Conservation (phyloP, 306 rosid genomes). For the Quercus gilva region DNA sequence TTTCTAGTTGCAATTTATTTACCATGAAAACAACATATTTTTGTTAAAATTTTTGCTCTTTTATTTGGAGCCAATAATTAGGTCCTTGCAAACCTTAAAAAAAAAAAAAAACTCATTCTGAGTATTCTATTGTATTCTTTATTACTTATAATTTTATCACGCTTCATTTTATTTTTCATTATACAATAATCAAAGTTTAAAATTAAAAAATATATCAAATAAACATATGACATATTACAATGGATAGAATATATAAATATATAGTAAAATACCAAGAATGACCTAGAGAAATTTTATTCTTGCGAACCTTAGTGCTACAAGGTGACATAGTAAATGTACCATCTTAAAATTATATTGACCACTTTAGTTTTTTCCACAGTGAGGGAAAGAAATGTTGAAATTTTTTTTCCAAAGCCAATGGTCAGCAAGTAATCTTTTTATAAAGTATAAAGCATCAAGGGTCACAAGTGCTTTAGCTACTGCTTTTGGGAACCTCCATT, state of each 20-base stretch:
- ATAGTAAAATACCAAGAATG: too few species aligned
- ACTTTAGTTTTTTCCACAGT: constrained; percentile 5
- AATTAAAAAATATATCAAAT: too few species aligned
- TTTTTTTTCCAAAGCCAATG: constrained; percentile 16
- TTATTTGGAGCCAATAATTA: background rate
- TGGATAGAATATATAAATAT: too few species aligned
- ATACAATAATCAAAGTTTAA: too few species aligned
- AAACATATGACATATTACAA: too few species aligned
- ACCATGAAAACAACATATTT: background rate
- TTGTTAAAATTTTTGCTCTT: background rate
- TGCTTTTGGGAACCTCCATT: constrained; percentile 22
- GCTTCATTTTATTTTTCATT: too few species aligned
- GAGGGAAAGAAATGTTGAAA: background rate
- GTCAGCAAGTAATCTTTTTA: constrained; percentile 26
- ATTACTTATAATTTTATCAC: too few species aligned
- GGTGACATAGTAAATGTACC: background rate
- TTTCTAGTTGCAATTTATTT: background rate
- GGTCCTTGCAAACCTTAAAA: background rate
- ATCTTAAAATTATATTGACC: background rate
- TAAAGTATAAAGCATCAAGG: constrained; percentile 28
- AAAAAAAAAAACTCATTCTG: too few species aligned
- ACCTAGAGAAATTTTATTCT: too few species aligned
- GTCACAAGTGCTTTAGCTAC: constrained; percentile 30
- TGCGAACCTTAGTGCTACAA: background rate
- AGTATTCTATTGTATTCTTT: too few species aligned